Percentiles rank a stretch among this genome's conserved stretches.
These are phyloP conservation scores for Thermomyces lanuginosus DNA, from an alignment of 2,329 filamentous ascomycete species.

Conservation along the genomic window DNA sequence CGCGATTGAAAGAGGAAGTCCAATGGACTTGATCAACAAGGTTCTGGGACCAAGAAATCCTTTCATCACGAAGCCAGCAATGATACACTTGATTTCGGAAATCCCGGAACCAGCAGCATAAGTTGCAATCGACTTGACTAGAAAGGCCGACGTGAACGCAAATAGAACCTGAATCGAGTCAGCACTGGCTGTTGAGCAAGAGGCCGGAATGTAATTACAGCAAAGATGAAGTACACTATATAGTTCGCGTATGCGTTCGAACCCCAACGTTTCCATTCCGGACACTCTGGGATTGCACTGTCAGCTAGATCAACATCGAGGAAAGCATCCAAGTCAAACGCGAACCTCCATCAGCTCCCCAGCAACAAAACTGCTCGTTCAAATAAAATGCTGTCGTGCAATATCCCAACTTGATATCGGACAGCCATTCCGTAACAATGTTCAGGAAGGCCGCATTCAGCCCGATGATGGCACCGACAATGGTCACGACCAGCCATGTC, in stretches of 20 bases:
- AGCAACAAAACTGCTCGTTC: slow-evolving; percentile 95
- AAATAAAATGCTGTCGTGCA: slow-evolving; percentile 92
- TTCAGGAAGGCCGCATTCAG: slow-evolving; percentile 85
- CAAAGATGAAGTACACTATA: slow-evolving; percentile 71
- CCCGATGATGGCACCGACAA: slow-evolving; percentile 82
- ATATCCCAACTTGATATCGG: slow-evolving; percentile 89
- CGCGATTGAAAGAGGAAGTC: slow-evolving; percentile 77
- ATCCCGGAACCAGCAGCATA: slow-evolving; percentile 95
- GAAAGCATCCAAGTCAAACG: slow-evolving; percentile 1
- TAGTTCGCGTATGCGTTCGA: slow-evolving; percentile 66
- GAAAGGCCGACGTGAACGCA: slow-evolving; percentile 60
- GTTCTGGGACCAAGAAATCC: slow-evolving; percentile 88
- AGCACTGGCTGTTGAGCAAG: not conserved
- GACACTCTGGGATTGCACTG: slow-evolving; percentile 46
- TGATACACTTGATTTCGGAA: slow-evolving; percentile 98
- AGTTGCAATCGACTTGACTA: slow-evolving; percentile 84
- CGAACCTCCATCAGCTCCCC: slow-evolving; percentile 73
- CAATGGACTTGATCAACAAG: slow-evolving; percentile 82
- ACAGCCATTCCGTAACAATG: slow-evolving; percentile 92
- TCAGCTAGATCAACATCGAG: slow-evolving; percentile 1
- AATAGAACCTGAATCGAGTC: slow-evolving; percentile 45
- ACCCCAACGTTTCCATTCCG: slow-evolving; percentile 82
- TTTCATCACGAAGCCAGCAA: slow-evolving; percentile 98
- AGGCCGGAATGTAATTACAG: slow-evolving; percentile 34
- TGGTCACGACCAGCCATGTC: slow-evolving; percentile 91